phyloP scores from a whole-genome alignment of 2,329 filamentous ascomycete species.

The Sclerotinia glacialis region DNA sequence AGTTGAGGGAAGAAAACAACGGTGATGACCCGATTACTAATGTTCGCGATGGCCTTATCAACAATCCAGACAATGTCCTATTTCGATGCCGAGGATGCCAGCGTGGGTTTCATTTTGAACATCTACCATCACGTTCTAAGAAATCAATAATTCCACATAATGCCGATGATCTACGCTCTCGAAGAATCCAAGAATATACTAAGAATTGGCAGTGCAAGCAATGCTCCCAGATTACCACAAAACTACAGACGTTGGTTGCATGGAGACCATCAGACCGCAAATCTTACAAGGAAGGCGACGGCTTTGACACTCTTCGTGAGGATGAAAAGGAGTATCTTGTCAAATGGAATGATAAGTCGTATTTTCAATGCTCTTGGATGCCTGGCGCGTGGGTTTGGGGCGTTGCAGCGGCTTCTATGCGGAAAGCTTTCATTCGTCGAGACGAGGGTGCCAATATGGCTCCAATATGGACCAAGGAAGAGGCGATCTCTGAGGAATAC shows the following conservation, averaged over 20 bases:
- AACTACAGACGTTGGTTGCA: slow-evolving; percentile 76
- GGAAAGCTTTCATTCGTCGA: slow-evolving; percentile 72
- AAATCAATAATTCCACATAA: slow-evolving; percentile 42
- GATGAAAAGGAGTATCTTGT: slow-evolving; percentile 89
- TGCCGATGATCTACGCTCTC: slow-evolving; percentile 52
- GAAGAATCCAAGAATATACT: slow-evolving; percentile 70
- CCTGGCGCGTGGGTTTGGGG: slow-evolving; percentile 87
- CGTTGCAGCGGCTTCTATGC: slow-evolving; percentile 59
- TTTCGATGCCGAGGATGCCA: slow-evolving; percentile 80
- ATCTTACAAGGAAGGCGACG: slow-evolving; percentile 51
- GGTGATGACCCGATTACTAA: slow-evolving; percentile 72
- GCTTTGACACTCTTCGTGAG: slow-evolving; percentile 58
- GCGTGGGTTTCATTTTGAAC: slow-evolving; percentile 78
- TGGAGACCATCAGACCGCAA: slow-evolving; percentile 73
- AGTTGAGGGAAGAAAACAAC: slow-evolving; percentile 72
- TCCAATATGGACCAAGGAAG: slow-evolving; percentile 67
- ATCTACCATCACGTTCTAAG: slow-evolving; percentile 56
- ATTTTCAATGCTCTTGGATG: slow-evolving; percentile 82
- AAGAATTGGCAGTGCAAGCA: slow-evolving; percentile 76
- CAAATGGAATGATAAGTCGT: slow-evolving; percentile 80
- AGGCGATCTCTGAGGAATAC: slow-evolving; percentile 85
- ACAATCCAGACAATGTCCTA: slow-evolving; percentile 72
- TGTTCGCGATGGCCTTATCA: slow-evolving; percentile 62
- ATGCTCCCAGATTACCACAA: slow-evolving; percentile 62
- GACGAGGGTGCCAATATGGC: slow-evolving; percentile 56